These are phyloP conservation scores for Acanthamoeba lenticulata DNA, from an alignment of 208 protist species.

Conservation along the genomic window DNA sequence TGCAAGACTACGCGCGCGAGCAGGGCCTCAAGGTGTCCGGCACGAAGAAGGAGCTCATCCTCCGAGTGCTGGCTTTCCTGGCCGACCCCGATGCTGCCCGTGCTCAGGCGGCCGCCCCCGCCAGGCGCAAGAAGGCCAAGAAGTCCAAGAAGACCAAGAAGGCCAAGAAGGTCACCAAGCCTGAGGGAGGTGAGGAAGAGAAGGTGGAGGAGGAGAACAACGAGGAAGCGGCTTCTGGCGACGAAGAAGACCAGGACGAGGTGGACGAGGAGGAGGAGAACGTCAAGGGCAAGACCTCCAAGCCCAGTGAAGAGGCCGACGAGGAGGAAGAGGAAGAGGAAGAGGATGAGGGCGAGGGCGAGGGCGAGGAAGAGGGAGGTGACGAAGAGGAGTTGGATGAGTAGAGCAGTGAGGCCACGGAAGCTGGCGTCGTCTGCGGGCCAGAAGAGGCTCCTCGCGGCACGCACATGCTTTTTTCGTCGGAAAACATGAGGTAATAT, in stretches of 20 bases:
- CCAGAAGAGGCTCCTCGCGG: no score
- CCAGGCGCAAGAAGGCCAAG: no score
- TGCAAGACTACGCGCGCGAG: background rate
- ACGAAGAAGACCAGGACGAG: background rate
- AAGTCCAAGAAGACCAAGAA: background rate
- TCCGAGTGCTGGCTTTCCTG: background rate
- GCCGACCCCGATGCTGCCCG: background rate
- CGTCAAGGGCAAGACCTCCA: background rate
- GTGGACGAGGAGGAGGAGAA: background rate
- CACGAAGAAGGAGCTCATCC: slow-evolving; percentile 55
- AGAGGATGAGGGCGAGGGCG: no score
- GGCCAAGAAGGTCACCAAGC: background rate
- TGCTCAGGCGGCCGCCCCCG: no score
- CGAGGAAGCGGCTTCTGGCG: background rate
- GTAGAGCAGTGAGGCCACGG: no score
- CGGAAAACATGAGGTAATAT: no score
- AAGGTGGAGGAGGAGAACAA: background rate
- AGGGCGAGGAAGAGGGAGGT: background rate
- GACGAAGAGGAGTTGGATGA: no score
- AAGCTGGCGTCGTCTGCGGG: no score
- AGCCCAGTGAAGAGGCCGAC: background rate
- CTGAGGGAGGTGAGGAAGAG: background rate
- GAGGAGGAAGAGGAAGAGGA: background rate
- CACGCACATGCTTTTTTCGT: no score
- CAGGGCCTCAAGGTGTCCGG: background rate